Evolutionary conservation across 2,329 filamentous ascomycete species (phyloP).

Genomic region (Colletotrichum horii): DNA sequence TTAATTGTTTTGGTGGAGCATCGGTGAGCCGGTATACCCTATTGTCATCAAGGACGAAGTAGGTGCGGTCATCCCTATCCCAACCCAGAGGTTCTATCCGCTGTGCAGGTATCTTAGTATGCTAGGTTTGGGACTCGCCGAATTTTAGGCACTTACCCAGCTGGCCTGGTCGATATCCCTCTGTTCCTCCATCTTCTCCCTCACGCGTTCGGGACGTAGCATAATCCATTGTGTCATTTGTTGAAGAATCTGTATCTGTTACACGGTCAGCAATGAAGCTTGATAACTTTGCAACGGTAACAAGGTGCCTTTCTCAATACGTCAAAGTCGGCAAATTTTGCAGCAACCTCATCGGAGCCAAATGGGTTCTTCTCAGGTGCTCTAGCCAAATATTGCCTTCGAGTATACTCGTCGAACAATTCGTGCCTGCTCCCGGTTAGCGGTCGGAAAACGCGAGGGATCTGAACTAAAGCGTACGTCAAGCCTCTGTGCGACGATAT

Average conservation of each 20-base stretch:
- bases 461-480: conserved; percentile 64
- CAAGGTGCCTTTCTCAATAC: conserved; percentile 73
- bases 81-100: conserved; percentile 85
- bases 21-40: conserved; percentile 90
- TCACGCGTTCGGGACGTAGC: conserved; percentile 83
- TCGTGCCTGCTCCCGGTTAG: conserved; percentile 59
- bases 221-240: conserved; percentile 91
- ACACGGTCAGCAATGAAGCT: neutral
- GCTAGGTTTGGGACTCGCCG: neutral
- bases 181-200: conserved; percentile 84
- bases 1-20: conserved; percentile 65
- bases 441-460: neutral
- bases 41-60: conserved; percentile 93
- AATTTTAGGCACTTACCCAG: conserved; percentile 69
- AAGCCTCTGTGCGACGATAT: conserved; percentile 92
- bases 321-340: conserved; percentile 81
- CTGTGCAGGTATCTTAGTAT: conserved; percentile 38
- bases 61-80: conserved; percentile 84
- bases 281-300: too few species aligned
- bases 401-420: conserved; percentile 91
- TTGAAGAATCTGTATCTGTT: conserved; percentile 76
- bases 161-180: conserved; percentile 80
- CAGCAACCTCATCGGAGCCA: conserved; percentile 74
- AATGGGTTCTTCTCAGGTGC: conserved; percentile 84
- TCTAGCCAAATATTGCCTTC: conserved; percentile 86